Base-by-base conservation (phyloP, 2,329 filamentous ascomycete genomes). In the Mycocentrospora acerina region DNA sequence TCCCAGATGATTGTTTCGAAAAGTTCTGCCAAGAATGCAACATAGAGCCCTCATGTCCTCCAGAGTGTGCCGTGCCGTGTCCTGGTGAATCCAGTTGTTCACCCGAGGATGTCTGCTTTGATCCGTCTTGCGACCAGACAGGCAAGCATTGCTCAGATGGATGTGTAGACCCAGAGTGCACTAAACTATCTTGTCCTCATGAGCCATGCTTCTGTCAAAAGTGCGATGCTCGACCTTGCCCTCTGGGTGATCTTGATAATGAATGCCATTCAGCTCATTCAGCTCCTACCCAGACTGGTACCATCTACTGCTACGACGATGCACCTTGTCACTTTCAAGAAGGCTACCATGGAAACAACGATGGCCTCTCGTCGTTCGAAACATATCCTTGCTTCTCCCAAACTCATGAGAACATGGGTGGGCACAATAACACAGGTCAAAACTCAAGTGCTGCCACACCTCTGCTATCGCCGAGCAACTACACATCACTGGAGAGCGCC, bases 11-110 rank as follows among this genome's bases (percentile, higher is more conserved):
- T 25, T 63, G 58, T 34, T 63, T 67, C 29, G 59, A 62, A 28
- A 46, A 60, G 29, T 62, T 64, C 40, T 68, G 65, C 39, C 60
- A 67, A 46, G 63, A 55, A 29, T 66, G 63, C 46, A 57, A 55
- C 38, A 41, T 59, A 24, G 60, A 64, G 31, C 42, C 53, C 10
- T 29, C 51, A 29, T 65, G 60, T 32, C 47, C 54, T 19, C 46
- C 56, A 35, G 42, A 56, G 14, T 51, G 49, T 22, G 32, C 44
- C 13, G 35, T 59, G 25, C 46, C 55, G 12, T 66, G 64, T 41
- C 52, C 57, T 29, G 55, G 57, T 17, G 53, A 65, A 14, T 44
- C 45, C n/a, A 41, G 53, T 18, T 67, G 64, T 35, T 46, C 51
- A 3, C 37, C 51, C 12, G 53, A 60, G 13, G 60, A 65, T 32